Conservation (phyloP, 2,329 filamentous ascomycete species). For the Lasiodiplodia sp. region DNA sequence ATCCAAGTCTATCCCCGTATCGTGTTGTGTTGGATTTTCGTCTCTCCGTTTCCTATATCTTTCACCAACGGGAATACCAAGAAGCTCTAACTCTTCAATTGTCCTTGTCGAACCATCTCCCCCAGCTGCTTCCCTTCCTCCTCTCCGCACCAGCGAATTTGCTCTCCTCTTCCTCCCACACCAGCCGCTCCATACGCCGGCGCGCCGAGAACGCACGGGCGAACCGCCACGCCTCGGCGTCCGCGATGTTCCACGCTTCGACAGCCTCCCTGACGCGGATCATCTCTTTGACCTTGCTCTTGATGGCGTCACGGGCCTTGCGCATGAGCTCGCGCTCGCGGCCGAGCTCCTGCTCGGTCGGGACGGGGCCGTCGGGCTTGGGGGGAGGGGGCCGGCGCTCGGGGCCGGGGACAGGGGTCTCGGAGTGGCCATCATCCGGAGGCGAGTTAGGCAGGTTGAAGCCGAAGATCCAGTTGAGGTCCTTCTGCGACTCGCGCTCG, state of each 20-base stretch:
- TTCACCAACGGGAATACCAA: neutral
- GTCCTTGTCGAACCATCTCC: slow-evolving; percentile 42
- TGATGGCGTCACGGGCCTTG: slow-evolving; percentile 55
- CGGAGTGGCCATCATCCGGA: slow-evolving; percentile 59
- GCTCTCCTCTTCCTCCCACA: slow-evolving; percentile 75
- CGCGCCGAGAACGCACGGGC: slow-evolving; percentile 72
- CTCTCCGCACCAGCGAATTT: slow-evolving; percentile 69
- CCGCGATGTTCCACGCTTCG: slow-evolving; percentile 66
- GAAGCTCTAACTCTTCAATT: neutral
- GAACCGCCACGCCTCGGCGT: slow-evolving; percentile 81
- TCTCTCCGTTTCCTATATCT: neutral
- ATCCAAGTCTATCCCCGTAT: neutral
- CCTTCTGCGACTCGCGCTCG: slow-evolving; percentile 67
- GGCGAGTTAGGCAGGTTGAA: slow-evolving; percentile 70
- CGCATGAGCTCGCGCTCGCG: slow-evolving; percentile 65
- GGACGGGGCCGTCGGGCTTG: slow-evolving; percentile 58
- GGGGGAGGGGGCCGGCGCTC: slow-evolving; percentile 59
- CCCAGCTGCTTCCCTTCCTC: slow-evolving; percentile 48
- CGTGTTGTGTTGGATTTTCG: neutral
- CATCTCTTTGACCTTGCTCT: slow-evolving; percentile 44
- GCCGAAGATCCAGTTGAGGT: slow-evolving; percentile 89
- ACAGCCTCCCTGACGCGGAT: slow-evolving; percentile 51
- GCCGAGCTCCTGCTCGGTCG: slow-evolving; percentile 60
- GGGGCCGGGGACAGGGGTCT: slow-evolving; percentile 65
- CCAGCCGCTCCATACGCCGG: slow-evolving; percentile 66